Base-by-base conservation (phyloP, 441 rosid genomes). In the Pelargonium australe region DNA sequence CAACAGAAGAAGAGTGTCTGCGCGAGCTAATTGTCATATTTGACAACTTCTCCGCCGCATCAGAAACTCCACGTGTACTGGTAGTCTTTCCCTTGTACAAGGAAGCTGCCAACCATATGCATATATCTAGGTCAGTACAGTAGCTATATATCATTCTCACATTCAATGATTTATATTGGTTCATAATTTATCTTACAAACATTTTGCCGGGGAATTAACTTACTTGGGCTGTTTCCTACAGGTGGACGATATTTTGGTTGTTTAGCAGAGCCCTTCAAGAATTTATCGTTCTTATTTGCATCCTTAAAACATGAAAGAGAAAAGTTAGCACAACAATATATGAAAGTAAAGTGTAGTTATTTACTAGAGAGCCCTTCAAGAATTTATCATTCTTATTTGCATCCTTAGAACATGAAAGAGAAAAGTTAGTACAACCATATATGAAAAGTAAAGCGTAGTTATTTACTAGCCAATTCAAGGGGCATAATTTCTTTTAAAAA, bases 181-280 rank as follows among this genome's bases (percentile, higher is more conserved):
- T 47, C 53, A 47, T 47, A 34, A 34, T 34, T 34, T 34, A 34
- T 34, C 37, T 47, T 6, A 37, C 8, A 25, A 20, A 41, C 31
- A 20, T 2, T 11, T 19, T 62, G 8, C 7, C 7, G 9, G 4
- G 9, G 5, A 19, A 37, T 25, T 70, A 47, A 78, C 95, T 88
- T 86, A 91, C 99, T 62, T 57, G 90, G 89, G 79, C 87, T 87
- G 76, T 85, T 92, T 82, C 82, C 87, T 73, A 86, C 90, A 0
- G 87, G 91, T 12, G 91, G 91, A 43, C 72, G 88, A 80, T 89
- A 92, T 75, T 77, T 86, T 20, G 80, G 25, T 57, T 57, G 91
- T 72, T 64, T 87, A n/a, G 75, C 79, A 66, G 71, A 64, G 70
- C 75, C 71, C 68, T 79, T 85, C 64, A 72, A 58, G 68, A 80